Evolutionary conservation across 23 red algal species (phyloP).

Genomic region (Gracilariopsis chorda): DNA sequence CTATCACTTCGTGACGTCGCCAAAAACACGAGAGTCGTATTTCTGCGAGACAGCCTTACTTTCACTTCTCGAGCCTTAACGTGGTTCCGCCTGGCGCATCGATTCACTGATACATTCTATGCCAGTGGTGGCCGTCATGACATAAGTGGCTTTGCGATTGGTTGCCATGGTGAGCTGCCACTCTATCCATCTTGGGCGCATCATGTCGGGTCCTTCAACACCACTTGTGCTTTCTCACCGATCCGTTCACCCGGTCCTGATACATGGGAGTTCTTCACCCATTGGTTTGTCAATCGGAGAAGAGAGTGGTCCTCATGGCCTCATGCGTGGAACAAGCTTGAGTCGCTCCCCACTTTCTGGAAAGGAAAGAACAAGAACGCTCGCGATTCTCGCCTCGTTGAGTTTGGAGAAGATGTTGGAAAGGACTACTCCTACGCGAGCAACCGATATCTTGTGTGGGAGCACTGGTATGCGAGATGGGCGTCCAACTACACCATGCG

Average conservation of each 20-base stretch:
- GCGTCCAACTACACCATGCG: constrained; percentile 38
- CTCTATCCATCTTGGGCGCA: constrained; percentile 31
- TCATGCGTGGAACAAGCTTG: constrained; percentile 17
- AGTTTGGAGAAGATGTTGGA: constrained; percentile 28
- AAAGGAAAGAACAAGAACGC: neutral
- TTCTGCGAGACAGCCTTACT: neutral
- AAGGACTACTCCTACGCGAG: constrained; percentile 31
- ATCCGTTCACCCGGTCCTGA: neutral
- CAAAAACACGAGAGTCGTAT: constrained; percentile 15
- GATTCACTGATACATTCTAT: neutral
- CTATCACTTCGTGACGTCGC: constrained; percentile 28
- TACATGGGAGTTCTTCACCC: constrained; percentile 24
- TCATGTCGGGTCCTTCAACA: constrained; percentile 25
- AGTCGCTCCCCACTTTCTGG: constrained; percentile 19
- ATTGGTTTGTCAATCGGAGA: constrained; percentile 20
- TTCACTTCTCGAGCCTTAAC: constrained; percentile 22
- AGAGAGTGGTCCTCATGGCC: constrained; percentile 50
- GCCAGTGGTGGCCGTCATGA: constrained; percentile 26
- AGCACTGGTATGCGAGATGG: constrained; percentile 47
- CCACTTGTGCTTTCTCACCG: constrained; percentile 31
- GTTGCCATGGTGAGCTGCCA: constrained; percentile 11
- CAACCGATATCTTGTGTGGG: constrained; percentile 35
- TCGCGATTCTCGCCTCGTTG: constrained; percentile 6
- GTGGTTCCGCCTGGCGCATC: constrained; percentile 22
- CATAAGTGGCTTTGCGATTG: constrained; percentile 22